These are phyloP conservation scores for Verticillium dahliae DNA, from an alignment of 2,329 filamentous ascomycete species.

Conservation along the genomic window DNA sequence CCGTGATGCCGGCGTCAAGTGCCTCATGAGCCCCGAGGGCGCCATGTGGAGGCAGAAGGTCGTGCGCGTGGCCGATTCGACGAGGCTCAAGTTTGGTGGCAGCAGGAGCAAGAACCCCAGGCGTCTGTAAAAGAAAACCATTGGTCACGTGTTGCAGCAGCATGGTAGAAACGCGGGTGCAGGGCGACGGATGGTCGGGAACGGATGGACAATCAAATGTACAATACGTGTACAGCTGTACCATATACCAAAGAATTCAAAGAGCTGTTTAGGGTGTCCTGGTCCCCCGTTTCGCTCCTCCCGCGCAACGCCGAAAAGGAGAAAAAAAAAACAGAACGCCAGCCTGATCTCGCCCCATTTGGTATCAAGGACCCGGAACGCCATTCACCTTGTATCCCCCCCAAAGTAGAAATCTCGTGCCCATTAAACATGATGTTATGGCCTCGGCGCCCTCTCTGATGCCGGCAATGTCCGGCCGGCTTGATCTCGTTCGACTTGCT, in stretches of 20 bases:
- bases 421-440: not conserved
- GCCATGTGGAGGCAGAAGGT: constrained; percentile 68
- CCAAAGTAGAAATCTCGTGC: not conserved
- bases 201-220: constrained; percentile 16
- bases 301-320: not conserved
- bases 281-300: not conserved
- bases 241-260: constrained; percentile 15
- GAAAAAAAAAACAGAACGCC: constrained; percentile 1
- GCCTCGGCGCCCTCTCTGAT: constrained; percentile 42
- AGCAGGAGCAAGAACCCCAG: constrained; percentile 79
- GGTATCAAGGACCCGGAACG: not conserved
- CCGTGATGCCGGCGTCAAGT: constrained; percentile 84
- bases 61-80: constrained; percentile 74
- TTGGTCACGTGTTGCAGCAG: not conserved
- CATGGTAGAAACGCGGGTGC: not conserved
- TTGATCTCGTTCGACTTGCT: constrained; percentile 38
- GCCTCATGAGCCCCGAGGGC: constrained; percentile 80
- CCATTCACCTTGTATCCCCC: not conserved
- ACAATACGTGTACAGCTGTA: constrained; percentile 28
- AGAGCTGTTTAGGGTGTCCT: not conserved
- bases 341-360: not conserved
- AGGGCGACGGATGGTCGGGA: not conserved
- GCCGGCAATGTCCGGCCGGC: constrained; percentile 44
- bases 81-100: constrained; percentile 92
- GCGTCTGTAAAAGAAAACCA: constrained; percentile 49